Evolutionary conservation across 2,329 filamentous ascomycete genomes (phyloP).

Genomic region (Geosmithia putterillii): DNA sequence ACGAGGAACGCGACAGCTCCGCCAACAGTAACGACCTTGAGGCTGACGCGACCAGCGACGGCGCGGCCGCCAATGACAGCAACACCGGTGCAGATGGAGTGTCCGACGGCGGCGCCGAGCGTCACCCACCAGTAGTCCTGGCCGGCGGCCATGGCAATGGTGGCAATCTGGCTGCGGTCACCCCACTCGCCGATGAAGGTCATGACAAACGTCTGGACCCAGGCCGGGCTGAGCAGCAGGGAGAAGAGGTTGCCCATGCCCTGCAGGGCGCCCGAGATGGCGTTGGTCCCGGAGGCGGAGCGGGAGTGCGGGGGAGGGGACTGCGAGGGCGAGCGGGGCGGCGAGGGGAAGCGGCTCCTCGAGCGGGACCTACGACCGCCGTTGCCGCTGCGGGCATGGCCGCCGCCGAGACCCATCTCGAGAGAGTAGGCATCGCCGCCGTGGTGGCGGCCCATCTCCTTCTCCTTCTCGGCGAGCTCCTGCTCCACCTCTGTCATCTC

Average conservation of each 20-base stretch:
- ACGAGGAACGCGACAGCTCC: slow-evolving; percentile 82
- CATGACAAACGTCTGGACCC: slow-evolving; percentile 99
- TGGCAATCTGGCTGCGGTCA: slow-evolving; percentile 93
- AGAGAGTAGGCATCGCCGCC: slow-evolving; percentile 58
- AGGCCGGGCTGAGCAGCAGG: slow-evolving; percentile 82
- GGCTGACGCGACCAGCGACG: slow-evolving; percentile 85
- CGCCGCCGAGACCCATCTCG: slow-evolving; percentile 61
- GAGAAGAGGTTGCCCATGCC: slow-evolving; percentile 81
- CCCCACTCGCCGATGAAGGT: slow-evolving; percentile 98
- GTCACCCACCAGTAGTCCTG: slow-evolving; percentile 99
- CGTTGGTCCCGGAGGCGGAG: slow-evolving; percentile 30
- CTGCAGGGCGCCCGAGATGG: slow-evolving; percentile 28
- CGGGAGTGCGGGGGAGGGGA: slow-evolving; percentile 47
- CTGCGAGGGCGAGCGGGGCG: slow-evolving; percentile 68
- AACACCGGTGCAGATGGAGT: slow-evolving; percentile 79
- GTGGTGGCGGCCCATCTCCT: slow-evolving; percentile 53
- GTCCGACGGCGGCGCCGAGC: slow-evolving; percentile 72
- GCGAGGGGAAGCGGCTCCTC: slow-evolving; percentile 65
- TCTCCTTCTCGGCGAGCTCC: slow-evolving; percentile 89
- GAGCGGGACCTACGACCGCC: slow-evolving; percentile 52
- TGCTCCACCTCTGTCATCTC: slow-evolving; percentile 97
- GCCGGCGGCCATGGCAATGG: slow-evolving; percentile 95
- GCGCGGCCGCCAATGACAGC: slow-evolving; percentile 88
- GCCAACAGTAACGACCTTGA: slow-evolving; percentile 89
- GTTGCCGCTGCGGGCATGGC: too few relatives aligned